These are phyloP conservation scores for Atkinsonella hypoxylon DNA, from an alignment of 2,329 filamentous ascomycete genomes.

Conservation along the genomic window DNA sequence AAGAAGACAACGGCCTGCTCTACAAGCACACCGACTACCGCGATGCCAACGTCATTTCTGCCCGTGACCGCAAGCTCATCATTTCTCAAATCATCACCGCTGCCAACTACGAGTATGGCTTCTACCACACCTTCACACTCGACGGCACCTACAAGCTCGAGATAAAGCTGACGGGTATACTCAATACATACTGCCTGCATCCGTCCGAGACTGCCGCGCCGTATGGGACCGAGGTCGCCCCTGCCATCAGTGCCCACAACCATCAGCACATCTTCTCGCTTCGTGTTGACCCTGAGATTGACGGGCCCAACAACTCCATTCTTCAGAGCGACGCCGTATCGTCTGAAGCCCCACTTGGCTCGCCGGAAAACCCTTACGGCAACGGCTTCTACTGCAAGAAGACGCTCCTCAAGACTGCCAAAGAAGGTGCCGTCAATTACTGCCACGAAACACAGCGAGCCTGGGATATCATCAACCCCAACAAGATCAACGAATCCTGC, in stretches of 20 bases:
- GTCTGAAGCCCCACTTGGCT: conserved; percentile 51
- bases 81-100: conserved; percentile 54
- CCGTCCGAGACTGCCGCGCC: conserved; percentile 21
- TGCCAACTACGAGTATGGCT: conserved; percentile 50
- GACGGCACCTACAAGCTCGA: conserved; percentile 55
- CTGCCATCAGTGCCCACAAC: conserved; percentile 52
- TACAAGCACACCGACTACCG: conserved; percentile 56
- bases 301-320: conserved; percentile 49
- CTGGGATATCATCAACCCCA: conserved; percentile 30
- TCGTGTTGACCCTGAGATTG: conserved; percentile 53
- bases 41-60: conserved; percentile 44
- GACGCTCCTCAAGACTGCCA: conserved; percentile 14
- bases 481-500: conserved; percentile 26
- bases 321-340: conserved; percentile 58
- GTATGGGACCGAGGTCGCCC: conserved; percentile 52
- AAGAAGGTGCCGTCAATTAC: conserved; percentile 14
- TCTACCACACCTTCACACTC: conserved; percentile 26
- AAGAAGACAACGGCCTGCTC: conserved; percentile 40
- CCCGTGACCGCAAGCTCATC: conserved; percentile 46
- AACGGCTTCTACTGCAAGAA: conserved; percentile 51
- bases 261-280: conserved; percentile 61
- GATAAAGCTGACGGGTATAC: conserved; percentile 42
- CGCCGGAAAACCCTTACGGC: conserved; percentile 57
- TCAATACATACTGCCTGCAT: conserved; percentile 31
- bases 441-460: conserved; percentile 17